These are phyloP conservation scores for Pseudogymnoascus sp. DNA, from an alignment of 2,329 filamentous ascomycete species.

Conservation along the genomic window DNA sequence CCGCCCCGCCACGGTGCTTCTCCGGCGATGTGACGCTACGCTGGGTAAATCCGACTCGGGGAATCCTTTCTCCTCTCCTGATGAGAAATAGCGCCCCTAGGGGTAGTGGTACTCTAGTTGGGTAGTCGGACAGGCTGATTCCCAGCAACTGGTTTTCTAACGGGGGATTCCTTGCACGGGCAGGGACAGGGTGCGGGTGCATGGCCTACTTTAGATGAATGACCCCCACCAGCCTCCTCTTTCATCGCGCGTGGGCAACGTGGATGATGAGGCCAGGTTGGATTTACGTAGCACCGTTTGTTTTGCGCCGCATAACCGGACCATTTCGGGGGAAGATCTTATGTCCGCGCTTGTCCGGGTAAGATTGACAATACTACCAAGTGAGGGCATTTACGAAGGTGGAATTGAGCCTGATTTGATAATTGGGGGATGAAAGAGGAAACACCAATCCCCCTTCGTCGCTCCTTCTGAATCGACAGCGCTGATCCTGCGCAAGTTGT, in stretches of 20 bases:
- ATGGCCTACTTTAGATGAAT: slow-evolving; percentile 5
- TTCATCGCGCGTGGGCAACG: slow-evolving; percentile 2
- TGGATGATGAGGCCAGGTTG: neutral
- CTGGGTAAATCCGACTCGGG: neutral
- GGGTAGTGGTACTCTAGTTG: neutral
- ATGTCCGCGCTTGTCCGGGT: neutral
- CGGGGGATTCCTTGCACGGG: neutral
- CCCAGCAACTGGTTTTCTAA: slow-evolving; percentile 3
- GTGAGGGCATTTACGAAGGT: neutral
- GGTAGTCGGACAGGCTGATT: neutral
- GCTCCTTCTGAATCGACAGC: neutral
- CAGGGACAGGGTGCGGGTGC: neutral
- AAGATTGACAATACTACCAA: neutral
- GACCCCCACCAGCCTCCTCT: slow-evolving; percentile 5
- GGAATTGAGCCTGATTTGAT: neutral
- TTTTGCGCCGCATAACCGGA: neutral
- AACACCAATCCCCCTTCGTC: neutral
- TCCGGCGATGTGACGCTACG: neutral
- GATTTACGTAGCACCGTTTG: slow-evolving; percentile 1
- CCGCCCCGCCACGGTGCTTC: neutral
- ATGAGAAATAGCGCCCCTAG: neutral
- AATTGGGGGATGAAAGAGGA: neutral
- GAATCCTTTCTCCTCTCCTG: slow-evolving; percentile 7
- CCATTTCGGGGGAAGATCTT: neutral
- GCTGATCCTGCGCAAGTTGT: neutral